Evolutionary conservation across 1,139 yeast species (phyloP).

Genomic region (Suhomyces wounanorum): DNA sequence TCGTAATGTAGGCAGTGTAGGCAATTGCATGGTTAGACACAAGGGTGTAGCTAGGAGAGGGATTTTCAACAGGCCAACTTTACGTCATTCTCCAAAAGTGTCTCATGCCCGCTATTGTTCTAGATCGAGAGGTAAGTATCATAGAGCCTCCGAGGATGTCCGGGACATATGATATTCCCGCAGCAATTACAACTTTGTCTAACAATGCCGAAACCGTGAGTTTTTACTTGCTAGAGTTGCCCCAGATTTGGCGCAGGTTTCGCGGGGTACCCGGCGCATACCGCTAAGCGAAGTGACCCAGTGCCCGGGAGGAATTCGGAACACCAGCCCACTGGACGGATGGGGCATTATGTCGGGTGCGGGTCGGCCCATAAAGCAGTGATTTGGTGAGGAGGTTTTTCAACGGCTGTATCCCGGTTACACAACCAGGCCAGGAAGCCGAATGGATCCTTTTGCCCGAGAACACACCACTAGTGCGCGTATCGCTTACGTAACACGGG

Average conservation of each 20-base stretch:
- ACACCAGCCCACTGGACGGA: background rate
- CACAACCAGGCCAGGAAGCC: background rate
- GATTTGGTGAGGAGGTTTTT: background rate
- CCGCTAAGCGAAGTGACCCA: background rate
- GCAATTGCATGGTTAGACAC: too few species aligned
- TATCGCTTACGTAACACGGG: constrained; percentile 13
- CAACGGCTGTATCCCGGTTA: background rate
- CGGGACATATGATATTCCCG: constrained; percentile 1
- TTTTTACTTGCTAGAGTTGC: background rate
- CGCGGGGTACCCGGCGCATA: constrained; percentile 2
- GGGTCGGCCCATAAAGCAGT: background rate
- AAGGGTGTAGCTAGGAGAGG: background rate
- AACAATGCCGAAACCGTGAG: constrained; percentile 1
- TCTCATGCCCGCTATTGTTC: background rate
- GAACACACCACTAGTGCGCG: constrained; percentile 1
- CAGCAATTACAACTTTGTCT: background rate
- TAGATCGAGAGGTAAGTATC: background rate
- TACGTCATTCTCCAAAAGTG: background rate
- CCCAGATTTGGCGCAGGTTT: background rate
- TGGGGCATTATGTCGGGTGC: background rate
- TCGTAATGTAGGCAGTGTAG: background rate
- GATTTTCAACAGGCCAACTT: background rate
- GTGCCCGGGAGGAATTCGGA: background rate
- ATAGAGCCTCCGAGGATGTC: background rate
- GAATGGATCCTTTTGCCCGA: background rate